Conservation (phyloP, 345 rosid genomes). For the Citrus unshiu region DNA sequence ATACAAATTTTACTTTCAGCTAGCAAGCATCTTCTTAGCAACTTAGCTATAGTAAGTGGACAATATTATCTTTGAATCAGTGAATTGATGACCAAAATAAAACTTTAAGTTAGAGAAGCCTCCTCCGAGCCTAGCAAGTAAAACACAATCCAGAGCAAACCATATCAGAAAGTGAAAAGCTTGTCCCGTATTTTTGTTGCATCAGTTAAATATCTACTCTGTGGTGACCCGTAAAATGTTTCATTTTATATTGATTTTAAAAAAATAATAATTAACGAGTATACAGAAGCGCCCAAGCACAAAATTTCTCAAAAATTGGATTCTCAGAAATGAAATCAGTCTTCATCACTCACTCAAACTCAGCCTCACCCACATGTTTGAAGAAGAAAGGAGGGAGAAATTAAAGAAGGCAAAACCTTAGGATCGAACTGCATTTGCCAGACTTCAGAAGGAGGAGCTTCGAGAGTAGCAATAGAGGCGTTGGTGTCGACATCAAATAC, state of each 20-base stretch:
- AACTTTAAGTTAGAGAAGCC: not conserved
- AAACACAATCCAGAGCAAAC: not conserved
- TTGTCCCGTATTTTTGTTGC: not conserved
- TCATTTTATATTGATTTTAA: not conserved
- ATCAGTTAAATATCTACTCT: not conserved
- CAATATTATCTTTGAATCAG: not conserved
- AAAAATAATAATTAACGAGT: not conserved
- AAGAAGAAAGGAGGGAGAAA: not conserved
- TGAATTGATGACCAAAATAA: not conserved
- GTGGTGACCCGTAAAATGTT: not conserved
- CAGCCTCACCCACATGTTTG: not conserved
- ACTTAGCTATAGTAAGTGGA: not conserved
- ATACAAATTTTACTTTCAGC: not conserved
- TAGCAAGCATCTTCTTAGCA: not conserved
- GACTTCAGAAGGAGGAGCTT: slow-evolving; percentile 96
- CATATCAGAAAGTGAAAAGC: not conserved
- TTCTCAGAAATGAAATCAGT: not conserved
- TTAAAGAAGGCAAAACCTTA: slow-evolving; percentile 40
- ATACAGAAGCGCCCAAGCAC: not conserved
- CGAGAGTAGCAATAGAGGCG: slow-evolving; percentile 81
- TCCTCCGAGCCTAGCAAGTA: not conserved
- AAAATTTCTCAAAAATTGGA: not conserved
- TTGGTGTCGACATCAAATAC: slow-evolving; percentile 95
- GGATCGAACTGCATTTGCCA: slow-evolving; percentile 98
- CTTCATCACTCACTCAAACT: not conserved